phyloP scores from a whole-genome alignment of 2,329 filamentous ascomycete genomes.

The Ceratocystis lukuohia region DNA sequence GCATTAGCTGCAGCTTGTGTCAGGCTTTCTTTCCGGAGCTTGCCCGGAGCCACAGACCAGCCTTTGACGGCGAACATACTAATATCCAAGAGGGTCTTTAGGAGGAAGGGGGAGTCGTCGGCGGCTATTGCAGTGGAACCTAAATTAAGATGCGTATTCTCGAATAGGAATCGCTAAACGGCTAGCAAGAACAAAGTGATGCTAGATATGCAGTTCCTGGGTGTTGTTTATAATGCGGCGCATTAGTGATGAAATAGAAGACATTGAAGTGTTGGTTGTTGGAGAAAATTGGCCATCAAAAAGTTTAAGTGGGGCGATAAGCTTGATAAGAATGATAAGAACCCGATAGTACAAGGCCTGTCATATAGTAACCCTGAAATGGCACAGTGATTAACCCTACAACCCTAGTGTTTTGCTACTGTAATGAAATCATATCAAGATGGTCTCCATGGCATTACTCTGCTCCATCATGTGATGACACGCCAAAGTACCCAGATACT shows the following conservation, averaged over 20 bases:
- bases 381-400: too few species aligned
- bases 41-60: constrained; percentile 67
- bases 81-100: background rate
- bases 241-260: background rate
- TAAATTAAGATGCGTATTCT: too few species aligned
- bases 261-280: background rate
- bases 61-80: constrained; percentile 85
- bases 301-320: constrained; percentile 14
- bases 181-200: too few species aligned
- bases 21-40: constrained; percentile 54
- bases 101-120: background rate
- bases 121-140: too few species aligned
- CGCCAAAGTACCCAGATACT: too few species aligned
- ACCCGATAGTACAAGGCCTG: background rate
- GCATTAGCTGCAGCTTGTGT: constrained; percentile 19
- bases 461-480: too few species aligned
- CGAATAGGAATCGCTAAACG: too few species aligned
- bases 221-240: background rate
- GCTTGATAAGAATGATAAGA: background rate
- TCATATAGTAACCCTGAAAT: background rate
- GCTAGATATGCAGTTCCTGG: too few species aligned
- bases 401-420: too few species aligned
- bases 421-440: too few species aligned
- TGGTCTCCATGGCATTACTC: too few species aligned
- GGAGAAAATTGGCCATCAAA: background rate